Evolutionary conservation across 345 rosid species (phyloP).

Genomic region (Acer saccharum): DNA sequence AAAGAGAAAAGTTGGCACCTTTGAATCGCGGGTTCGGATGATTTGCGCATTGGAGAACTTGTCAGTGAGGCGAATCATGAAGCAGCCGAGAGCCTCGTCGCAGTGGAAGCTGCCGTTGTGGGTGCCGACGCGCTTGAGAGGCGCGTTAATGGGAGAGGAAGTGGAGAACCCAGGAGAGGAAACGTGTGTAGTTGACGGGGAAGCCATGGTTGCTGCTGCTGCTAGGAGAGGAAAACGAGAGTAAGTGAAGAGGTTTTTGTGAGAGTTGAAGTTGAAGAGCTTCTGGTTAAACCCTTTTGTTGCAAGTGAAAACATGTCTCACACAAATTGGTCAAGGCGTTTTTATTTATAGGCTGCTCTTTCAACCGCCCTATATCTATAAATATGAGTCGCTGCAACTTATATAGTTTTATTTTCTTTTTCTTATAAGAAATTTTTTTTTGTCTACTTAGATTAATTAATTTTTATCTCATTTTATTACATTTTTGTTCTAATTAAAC

Average conservation of each 20-base stretch:
- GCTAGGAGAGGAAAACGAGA: constrained; percentile 22
- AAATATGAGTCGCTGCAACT: not conserved
- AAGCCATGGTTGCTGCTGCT: constrained; percentile 36
- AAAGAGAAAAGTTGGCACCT: constrained; percentile 41
- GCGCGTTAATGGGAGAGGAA: constrained; percentile 36
- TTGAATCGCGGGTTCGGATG: constrained; percentile 80
- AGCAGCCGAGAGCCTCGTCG: constrained; percentile 98
- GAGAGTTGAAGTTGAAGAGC: not conserved
- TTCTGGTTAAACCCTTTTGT: not conserved
- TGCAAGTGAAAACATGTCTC: constrained; percentile 8
- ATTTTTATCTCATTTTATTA: not conserved
- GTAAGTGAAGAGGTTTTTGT: constrained; percentile 1
- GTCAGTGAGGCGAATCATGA: constrained; percentile 90
- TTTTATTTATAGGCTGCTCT: not conserved
- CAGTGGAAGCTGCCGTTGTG: constrained; percentile 98
- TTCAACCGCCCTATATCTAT: not conserved
- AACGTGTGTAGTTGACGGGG: constrained; percentile 44
- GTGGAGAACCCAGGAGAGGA: constrained; percentile 56
- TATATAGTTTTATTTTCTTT: too few relatives aligned
- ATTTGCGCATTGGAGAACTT: constrained; percentile 77
- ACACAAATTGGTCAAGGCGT: not conserved
- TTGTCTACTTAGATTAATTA: not conserved
- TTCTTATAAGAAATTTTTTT: too few relatives aligned
- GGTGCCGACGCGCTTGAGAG: constrained; percentile 80
- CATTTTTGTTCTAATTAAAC: too few relatives aligned